Conservation (phyloP, 1,284 basidiomycete species). For the Ceratobasidium sp. region DNA sequence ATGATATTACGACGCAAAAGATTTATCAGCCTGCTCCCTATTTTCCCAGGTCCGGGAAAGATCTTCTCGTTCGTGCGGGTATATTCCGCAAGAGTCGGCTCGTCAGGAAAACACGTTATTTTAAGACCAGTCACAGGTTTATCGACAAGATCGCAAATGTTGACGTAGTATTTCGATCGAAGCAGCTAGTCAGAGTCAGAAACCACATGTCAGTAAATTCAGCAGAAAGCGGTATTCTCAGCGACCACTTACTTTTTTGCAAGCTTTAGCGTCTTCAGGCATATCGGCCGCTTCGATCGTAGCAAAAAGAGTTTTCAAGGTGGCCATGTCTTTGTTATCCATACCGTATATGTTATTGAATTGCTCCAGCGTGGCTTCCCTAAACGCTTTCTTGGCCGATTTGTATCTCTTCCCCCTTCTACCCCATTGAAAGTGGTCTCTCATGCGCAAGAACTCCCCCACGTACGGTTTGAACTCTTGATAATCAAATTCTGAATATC, state of each 20-base stretch:
- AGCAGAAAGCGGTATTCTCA: too few relatives aligned
- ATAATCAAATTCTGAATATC: not conserved
- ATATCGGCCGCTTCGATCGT: too few relatives aligned
- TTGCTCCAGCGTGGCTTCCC: not conserved
- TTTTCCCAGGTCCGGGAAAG: too few relatives aligned
- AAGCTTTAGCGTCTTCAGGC: too few relatives aligned
- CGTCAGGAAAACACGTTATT: not conserved
- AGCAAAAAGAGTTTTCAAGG: too few relatives aligned
- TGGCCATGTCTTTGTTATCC: not conserved
- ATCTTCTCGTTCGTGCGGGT: not conserved
- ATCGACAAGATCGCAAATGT: not conserved
- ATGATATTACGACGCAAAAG: too few relatives aligned
- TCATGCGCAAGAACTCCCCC: not conserved
- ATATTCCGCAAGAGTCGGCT: not conserved
- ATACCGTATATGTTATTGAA: not conserved
- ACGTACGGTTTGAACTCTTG: not conserved
- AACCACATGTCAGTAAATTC: too few relatives aligned
- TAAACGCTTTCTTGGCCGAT: not conserved
- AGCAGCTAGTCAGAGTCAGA: too few relatives aligned
- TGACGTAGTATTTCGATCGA: not conserved
- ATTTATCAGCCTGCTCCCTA: too few relatives aligned
- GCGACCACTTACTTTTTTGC: too few relatives aligned
- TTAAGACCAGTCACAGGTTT: not conserved
- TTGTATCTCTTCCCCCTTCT: not conserved
- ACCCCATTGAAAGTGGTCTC: not conserved